Percentiles rank a stretch among this genome's conserved stretches.
phyloP scores from a whole-genome alignment of 2,329 filamentous ascomycete species.

The Allantophomopsis cytisporea region DNA sequence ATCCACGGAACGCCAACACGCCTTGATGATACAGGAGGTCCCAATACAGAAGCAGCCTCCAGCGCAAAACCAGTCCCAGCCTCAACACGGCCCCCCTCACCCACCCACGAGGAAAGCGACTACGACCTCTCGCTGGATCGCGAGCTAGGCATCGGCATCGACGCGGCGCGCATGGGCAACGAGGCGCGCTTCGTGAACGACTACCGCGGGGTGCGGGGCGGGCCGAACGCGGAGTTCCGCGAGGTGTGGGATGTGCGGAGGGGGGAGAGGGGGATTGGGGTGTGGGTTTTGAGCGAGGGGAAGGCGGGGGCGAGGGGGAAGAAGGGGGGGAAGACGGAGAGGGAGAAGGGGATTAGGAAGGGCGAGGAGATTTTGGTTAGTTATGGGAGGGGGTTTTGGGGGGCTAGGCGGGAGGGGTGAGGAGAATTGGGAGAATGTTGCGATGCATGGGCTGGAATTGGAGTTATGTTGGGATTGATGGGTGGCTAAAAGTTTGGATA shows the following conservation, averaged over 20 bases:
- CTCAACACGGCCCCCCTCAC: too few species aligned
- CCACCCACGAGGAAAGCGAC: conserved; percentile 31
- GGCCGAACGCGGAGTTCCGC: conserved; percentile 32
- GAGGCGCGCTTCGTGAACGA: conserved; percentile 57
- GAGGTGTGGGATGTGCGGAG: conserved; percentile 40
- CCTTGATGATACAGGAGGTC: neutral
- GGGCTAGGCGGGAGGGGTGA: conserved; percentile 23
- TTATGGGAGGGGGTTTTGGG: conserved; percentile 57
- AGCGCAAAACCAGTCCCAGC: too few species aligned
- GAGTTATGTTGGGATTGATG: too few species aligned
- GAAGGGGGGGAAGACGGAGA: conserved; percentile 12
- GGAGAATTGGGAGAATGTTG: neutral
- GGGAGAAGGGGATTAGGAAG: conserved; percentile 41
- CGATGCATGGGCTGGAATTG: neutral
- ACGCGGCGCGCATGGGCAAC: conserved; percentile 43
- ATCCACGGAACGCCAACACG: conserved; percentile 28
- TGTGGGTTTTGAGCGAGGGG: conserved; percentile 38
- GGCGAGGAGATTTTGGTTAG: conserved; percentile 53
- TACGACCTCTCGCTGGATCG: conserved; percentile 53
- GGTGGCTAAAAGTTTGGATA: too few species aligned
- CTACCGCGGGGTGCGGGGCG: conserved; percentile 39
- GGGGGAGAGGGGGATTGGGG: conserved; percentile 39
- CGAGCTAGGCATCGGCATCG: conserved; percentile 41
- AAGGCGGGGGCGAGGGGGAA: conserved; percentile 15
- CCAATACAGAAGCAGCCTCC: too few species aligned